Evolutionary conservation across 1,139 yeast species (phyloP), one percentile per base, ranked within the genome.

Genomic region (Zygosaccharomyces pseudobailii): DNA sequence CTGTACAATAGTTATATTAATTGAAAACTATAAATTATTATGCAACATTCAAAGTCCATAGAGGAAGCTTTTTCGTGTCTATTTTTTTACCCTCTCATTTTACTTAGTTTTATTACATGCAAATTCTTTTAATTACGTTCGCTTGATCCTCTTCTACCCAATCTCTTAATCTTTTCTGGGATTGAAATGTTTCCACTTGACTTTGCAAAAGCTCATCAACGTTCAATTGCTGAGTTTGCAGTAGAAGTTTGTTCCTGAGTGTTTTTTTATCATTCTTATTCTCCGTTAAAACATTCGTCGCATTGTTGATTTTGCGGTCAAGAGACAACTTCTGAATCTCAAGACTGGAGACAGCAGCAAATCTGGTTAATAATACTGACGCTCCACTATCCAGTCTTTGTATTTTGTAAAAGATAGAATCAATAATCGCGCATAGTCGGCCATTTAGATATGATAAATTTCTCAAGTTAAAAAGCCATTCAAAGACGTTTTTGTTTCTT

Each of bases 301-400:
- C 50, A 17, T 47, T 39, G 25, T 47, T 30, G 45, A 58, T 13
- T 21, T 65, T 40, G 19, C 59, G 55, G 3, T 57, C 52, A 6
- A 68, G 52, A 24, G 67, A 60, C 42, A 75, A 71, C 5, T 41
- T 44, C 10, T 50, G 52, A 5, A 56, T 34, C 53, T 83, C 87
- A 42, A 80, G 55, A 50, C 67, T 68, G 2, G 81, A 55, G 36
- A 86, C 62, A 0, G 77, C 67, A 0, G 84, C 94, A 62, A 74
- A 82, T 50, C 89, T 75, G 5, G 89, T 76, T 13, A 84, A 69
- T 42, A 87, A 65, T 36, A 78, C 61, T 53, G 80, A 80, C 0
- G 84, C 74, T 2, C 95, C 94, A 45, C 74, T 76, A 22, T 79
- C 80, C 21, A 83, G 65, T 27, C 70, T 67, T 57, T 82, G 83